Percentiles rank a stretch among this genome's conserved stretches.
phyloP scores from a whole-genome alignment of 139 green algal species.

The Micractinium sp. region DNA sequence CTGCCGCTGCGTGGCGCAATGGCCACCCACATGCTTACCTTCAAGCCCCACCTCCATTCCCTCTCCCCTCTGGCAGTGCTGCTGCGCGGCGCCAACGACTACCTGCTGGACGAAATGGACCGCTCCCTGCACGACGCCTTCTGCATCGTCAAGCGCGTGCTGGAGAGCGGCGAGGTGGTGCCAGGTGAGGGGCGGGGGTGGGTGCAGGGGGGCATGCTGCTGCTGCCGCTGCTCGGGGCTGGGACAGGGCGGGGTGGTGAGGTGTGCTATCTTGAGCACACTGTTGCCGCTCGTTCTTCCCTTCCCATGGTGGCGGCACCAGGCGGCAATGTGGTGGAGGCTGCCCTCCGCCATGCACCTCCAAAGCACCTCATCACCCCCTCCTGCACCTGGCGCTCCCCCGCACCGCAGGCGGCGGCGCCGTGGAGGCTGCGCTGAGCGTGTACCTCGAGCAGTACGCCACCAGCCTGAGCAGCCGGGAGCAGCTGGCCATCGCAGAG shows the following conservation, averaged over 20 bases:
- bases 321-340: not conserved
- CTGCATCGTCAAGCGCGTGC: conserved; percentile 97
- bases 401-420: conserved; percentile 76
- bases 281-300: not conserved
- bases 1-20: not conserved
- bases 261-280: not conserved
- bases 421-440: conserved; percentile 93
- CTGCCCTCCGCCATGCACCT: not conserved
- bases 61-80: conserved; percentile 67
- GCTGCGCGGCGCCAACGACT: conserved; percentile 97
- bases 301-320: not conserved
- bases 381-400: not conserved
- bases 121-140: conserved; percentile 96
- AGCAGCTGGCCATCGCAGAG: conserved; percentile 98
- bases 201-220: not conserved
- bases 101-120: conserved; percentile 99
- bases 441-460: conserved; percentile 97
- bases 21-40: not conserved
- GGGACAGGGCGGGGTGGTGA: not conserved
- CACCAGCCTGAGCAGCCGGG: conserved; percentile 91
- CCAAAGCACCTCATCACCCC: not conserved
- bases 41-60: not conserved
- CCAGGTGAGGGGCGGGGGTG: conserved; percentile 59
- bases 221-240: not conserved
- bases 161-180: conserved; percentile 93